phyloP scores from a whole-genome alignment of 2,329 filamentous ascomycete species.

The Pezicula rhizophila region DNA sequence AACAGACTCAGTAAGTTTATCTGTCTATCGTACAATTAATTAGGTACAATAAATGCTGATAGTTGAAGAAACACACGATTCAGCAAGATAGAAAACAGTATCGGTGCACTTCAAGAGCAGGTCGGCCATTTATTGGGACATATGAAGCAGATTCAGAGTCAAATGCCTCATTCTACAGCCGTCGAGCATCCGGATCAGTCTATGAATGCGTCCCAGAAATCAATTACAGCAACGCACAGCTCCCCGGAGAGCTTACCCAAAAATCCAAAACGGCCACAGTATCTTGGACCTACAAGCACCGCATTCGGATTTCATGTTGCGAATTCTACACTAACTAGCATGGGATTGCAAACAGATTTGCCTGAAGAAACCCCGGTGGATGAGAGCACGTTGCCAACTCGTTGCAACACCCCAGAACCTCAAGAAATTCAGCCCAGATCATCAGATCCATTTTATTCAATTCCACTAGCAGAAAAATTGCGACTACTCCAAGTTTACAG shows the following conservation, averaged over 20 bases:
- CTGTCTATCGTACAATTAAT: background rate
- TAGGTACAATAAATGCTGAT: background rate
- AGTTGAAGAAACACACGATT: background rate
- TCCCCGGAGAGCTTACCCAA: background rate
- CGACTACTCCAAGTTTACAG: background rate
- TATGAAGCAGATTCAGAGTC: background rate
- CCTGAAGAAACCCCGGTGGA: background rate
- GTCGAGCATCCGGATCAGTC: background rate
- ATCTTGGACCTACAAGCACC: background rate
- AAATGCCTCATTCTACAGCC: background rate
- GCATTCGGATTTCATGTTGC: background rate
- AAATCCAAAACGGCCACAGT: background rate
- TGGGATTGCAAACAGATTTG: background rate
- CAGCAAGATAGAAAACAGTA: background rate
- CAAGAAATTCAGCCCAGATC: background rate
- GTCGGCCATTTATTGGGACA: background rate
- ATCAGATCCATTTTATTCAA: background rate
- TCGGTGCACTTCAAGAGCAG: background rate
- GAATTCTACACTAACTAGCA: background rate
- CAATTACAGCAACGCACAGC: background rate
- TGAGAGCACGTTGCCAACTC: background rate
- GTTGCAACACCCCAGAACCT: constrained; percentile 34
- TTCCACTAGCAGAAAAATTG: background rate
- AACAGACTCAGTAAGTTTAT: background rate
- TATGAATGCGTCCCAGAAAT: background rate